Percentiles rank a stretch among this genome's conserved stretches.
Evolutionary conservation across 1,284 basidiomycete genomes (phyloP).

Genomic region (Pseudozyma pruni): DNA sequence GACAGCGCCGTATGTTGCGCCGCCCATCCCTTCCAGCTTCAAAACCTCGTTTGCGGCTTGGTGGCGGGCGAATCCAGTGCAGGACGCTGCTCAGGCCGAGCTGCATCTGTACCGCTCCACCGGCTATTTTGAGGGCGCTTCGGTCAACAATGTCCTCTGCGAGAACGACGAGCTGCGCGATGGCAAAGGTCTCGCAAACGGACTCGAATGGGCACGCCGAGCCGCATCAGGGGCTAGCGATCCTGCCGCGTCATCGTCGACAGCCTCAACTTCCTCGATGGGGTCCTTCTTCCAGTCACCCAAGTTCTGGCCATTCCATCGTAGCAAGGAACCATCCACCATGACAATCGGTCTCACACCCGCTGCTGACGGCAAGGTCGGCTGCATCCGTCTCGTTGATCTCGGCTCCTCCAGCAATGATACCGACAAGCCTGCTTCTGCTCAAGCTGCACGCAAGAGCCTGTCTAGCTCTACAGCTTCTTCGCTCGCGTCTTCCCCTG

Average conservation of each 20-base stretch:
- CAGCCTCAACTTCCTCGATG: constrained; percentile 8
- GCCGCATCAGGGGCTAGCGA: background rate
- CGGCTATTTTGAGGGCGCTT: constrained; percentile 55
- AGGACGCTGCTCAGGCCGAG: constrained; percentile 58
- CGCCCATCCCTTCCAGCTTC: constrained; percentile 54
- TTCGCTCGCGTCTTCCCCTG: constrained; percentile 18
- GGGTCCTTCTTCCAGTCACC: constrained; percentile 21
- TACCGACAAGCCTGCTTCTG: background rate
- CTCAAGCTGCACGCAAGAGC: constrained; percentile 6
- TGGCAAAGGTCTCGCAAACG: constrained; percentile 39
- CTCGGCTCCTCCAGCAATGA: constrained; percentile 25
- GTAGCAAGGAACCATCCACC: constrained; percentile 37
- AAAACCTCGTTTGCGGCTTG: constrained; percentile 52
- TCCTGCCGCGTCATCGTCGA: background rate
- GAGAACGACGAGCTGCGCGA: constrained; percentile 39
- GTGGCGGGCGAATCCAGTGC: constrained; percentile 42
- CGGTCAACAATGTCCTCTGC: constrained; percentile 49
- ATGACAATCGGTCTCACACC: constrained; percentile 44
- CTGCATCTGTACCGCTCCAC: constrained; percentile 50
- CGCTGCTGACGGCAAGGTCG: constrained; percentile 56
- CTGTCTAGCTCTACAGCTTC: constrained; percentile 2
- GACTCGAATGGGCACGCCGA: constrained; percentile 18
- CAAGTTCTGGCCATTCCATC: constrained; percentile 38
- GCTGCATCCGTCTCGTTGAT: constrained; percentile 56
- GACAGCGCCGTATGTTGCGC: constrained; percentile 32